Percentiles rank a stretch among this genome's conserved stretches.
phyloP scores from a whole-genome alignment of 192 early-diverging fungal species.

The Cetraspora pellucida region DNA sequence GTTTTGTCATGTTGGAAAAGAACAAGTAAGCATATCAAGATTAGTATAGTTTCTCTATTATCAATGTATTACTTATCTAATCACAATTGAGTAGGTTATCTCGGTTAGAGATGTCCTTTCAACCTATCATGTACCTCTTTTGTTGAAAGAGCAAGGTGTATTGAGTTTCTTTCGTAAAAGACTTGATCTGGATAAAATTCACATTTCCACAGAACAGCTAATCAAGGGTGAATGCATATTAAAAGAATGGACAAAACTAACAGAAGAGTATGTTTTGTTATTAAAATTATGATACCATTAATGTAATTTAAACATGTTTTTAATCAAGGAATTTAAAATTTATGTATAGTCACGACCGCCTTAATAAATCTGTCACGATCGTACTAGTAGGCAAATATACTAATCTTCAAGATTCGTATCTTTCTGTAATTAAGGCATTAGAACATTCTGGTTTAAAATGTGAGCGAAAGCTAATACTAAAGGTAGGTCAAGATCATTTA shows the following conservation, averaged over 20 bases:
- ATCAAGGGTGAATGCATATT: constrained; percentile 67
- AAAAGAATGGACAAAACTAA: constrained; percentile 86
- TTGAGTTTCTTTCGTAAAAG: constrained; percentile 80
- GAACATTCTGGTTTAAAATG: constrained; percentile 91
- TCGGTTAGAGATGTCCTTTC: constrained; percentile 96
- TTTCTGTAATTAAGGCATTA: constrained; percentile 94
- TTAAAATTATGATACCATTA: background rate
- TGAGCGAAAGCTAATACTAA: constrained; percentile 78
- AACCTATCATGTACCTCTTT: constrained; percentile 94
- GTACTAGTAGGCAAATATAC: constrained; percentile 97
- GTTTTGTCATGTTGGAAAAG: constrained; percentile 97
- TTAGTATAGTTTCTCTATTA: background rate
- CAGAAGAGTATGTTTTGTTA: constrained; percentile 46
- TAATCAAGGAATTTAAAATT: background rate
- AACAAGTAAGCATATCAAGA: constrained; percentile 60
- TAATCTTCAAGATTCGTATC: constrained; percentile 93
- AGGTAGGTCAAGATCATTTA: constrained; percentile 27
- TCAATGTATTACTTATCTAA: background rate
- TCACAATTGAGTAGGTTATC: constrained; percentile 46
- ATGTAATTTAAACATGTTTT: background rate
- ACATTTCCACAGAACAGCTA: constrained; percentile 54
- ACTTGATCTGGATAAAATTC: constrained; percentile 69
- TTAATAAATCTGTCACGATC: constrained; percentile 84
- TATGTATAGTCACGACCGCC: constrained; percentile 66
- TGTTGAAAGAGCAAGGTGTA: constrained; percentile 85